Conservation (phyloP, 257 asterid genomes). For the Rhazya stricta region DNA sequence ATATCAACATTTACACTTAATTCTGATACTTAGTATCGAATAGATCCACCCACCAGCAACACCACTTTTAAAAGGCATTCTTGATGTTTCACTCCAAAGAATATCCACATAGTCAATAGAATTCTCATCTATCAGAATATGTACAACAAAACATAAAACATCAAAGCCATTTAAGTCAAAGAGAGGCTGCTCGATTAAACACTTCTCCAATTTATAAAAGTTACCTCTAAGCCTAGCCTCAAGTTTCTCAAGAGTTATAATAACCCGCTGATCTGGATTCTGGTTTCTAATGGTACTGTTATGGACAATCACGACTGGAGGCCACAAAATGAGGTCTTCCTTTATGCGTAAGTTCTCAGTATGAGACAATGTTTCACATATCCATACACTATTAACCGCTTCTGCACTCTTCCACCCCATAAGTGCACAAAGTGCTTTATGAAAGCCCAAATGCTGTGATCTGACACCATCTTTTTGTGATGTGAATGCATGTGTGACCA, state of each 20-base stretch:
- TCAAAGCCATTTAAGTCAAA: neutral
- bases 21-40: neutral
- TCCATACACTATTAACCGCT: conserved; percentile 40
- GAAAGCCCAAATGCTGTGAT: conserved; percentile 71
- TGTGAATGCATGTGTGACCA: conserved; percentile 57
- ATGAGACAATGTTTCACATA: conserved; percentile 35
- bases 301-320: conserved; percentile 58
- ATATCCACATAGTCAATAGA: neutral
- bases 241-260: conserved; percentile 49
- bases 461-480: conserved; percentile 41
- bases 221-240: conserved; percentile 52
- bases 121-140: neutral
- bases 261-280: conserved; percentile 39
- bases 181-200: neutral
- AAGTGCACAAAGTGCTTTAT: conserved; percentile 60
- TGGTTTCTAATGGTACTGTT: conserved; percentile 39
- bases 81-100: neutral
- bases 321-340: conserved; percentile 74
- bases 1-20: neutral
- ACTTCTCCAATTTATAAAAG: neutral
- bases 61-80: neutral
- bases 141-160: neutral
- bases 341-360: conserved; percentile 38
- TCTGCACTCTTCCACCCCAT: conserved; percentile 60
- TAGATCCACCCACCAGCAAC: neutral